Percentiles rank a stretch among this genome's conserved stretches.
Evolutionary conservation across 2,329 filamentous ascomycete genomes (phyloP).

Genomic region (Annulohypoxylon truncatum): DNA sequence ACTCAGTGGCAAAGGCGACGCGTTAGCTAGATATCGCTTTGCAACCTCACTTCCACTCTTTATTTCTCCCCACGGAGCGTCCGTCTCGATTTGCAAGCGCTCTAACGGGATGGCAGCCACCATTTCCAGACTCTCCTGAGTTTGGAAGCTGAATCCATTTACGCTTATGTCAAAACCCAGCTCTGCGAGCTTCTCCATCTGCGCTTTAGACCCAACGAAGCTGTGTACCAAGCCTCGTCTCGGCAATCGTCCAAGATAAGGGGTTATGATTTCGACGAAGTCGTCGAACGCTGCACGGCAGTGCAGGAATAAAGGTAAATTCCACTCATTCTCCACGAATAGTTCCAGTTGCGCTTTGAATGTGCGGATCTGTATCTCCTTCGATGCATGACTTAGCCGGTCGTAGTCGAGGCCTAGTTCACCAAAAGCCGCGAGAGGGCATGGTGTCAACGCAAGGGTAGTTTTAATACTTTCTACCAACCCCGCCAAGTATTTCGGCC

Average conservation of each 20-base stretch:
- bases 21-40: slow-evolving; percentile 56
- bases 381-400: slow-evolving; percentile 56
- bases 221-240: slow-evolving; percentile 54
- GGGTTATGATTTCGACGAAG: slow-evolving; percentile 55
- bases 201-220: slow-evolving; percentile 53
- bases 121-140: slow-evolving; percentile 56
- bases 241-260: slow-evolving; percentile 54
- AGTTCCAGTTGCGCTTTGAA: slow-evolving; percentile 58
- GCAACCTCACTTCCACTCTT: slow-evolving; percentile 51
- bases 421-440: slow-evolving; percentile 58
- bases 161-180: slow-evolving; percentile 59
- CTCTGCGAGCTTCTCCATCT: slow-evolving; percentile 52
- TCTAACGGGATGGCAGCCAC: slow-evolving; percentile 55
- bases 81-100: slow-evolving; percentile 59
- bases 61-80: slow-evolving; percentile 62
- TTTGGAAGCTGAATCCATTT: slow-evolving; percentile 61
- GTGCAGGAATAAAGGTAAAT: slow-evolving; percentile 56
- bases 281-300: slow-evolving; percentile 57
- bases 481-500: slow-evolving; percentile 40
- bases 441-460: slow-evolving; percentile 41
- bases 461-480: slow-evolving; percentile 43
- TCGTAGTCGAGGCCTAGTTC: slow-evolving; percentile 65
- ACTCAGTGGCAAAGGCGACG: slow-evolving; percentile 52
- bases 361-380: slow-evolving; percentile 54
- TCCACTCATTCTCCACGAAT: slow-evolving; percentile 47